Conservation (phyloP, 345 rosid genomes). For the Noccaea bulbosa region DNA sequence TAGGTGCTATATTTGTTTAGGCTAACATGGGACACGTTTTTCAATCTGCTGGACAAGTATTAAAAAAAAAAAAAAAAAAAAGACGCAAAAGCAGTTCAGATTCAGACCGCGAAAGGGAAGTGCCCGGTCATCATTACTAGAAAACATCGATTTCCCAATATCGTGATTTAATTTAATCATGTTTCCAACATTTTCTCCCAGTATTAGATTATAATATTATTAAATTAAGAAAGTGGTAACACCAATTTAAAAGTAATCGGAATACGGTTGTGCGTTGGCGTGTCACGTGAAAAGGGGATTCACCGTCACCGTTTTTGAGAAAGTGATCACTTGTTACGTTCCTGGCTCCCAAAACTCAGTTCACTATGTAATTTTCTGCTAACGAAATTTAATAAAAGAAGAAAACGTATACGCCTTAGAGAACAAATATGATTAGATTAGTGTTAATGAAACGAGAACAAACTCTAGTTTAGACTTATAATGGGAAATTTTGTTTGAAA, state of each 20-base stretch:
- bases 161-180: neutral
- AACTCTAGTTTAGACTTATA: neutral
- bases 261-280: slow-evolving; percentile 33
- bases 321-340: neutral
- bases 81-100: slow-evolving; percentile 12
- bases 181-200: neutral
- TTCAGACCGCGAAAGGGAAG: slow-evolving; percentile 23
- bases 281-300: slow-evolving; percentile 23
- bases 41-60: slow-evolving; percentile 14
- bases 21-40: slow-evolving; percentile 28
- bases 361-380: neutral
- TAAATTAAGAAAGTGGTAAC: neutral
- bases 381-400: no score
- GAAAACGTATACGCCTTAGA: slow-evolving; percentile 15
- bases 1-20: slow-evolving; percentile 15
- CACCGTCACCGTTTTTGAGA: slow-evolving; percentile 15
- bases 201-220: neutral
- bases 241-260: slow-evolving; percentile 3
- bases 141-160: neutral
- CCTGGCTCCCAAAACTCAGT: neutral
- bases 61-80: neutral
- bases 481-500: slow-evolving; percentile 5
- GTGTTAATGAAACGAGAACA: neutral
- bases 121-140: slow-evolving; percentile 20
- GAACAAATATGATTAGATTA: neutral